phyloP scores from a whole-genome alignment of 2,329 filamentous ascomycete genomes.

The Apiospora pterosperma region DNA sequence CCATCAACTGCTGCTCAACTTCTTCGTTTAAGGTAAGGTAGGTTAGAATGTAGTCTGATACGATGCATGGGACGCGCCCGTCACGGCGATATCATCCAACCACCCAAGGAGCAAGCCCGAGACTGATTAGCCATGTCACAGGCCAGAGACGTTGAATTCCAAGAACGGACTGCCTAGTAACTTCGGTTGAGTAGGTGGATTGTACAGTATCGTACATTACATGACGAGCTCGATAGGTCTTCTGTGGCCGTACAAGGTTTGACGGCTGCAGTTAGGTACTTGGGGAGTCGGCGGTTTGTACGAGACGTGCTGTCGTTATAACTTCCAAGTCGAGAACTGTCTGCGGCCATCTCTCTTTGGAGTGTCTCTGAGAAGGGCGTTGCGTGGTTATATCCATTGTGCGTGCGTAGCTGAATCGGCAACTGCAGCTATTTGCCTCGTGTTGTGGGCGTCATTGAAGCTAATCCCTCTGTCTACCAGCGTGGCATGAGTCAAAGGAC shows the following conservation, averaged over 20 bases:
- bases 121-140: not conserved
- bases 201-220: too few relatives aligned
- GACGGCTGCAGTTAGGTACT: not conserved
- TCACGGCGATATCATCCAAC: not conserved
- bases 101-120: not conserved
- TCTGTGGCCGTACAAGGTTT: not conserved
- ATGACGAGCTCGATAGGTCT: too few relatives aligned
- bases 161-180: not conserved
- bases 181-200: not conserved
- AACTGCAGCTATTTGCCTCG: not conserved
- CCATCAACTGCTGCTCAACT: not conserved
- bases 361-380: not conserved
- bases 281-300: not conserved
- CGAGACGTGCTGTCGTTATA: not conserved
- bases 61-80: not conserved
- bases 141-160: not conserved
- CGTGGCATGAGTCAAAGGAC: not conserved
- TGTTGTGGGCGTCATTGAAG: not conserved
- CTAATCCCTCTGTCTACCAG: not conserved
- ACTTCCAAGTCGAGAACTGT: not conserved
- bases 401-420: not conserved
- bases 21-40: not conserved
- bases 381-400: not conserved
- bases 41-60: not conserved
- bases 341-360: not conserved